Conservation (phyloP, 306 rosid species). For the Castanea mollissima region DNA sequence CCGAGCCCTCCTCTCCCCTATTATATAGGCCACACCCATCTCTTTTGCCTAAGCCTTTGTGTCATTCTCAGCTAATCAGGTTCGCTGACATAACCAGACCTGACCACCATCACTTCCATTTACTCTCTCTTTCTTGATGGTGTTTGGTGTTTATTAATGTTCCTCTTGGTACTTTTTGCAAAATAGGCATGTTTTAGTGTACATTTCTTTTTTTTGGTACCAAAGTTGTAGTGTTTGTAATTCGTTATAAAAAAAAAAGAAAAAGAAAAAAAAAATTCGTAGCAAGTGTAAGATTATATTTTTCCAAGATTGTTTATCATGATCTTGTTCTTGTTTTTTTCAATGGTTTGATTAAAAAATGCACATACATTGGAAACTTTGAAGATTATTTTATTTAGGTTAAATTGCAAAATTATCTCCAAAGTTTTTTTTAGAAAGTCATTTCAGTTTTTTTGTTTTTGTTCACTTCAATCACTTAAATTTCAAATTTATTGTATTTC, state of each 20-base stretch:
- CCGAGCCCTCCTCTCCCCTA: constrained; percentile 23
- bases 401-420: too few relatives aligned
- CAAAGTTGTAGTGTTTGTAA: background rate
- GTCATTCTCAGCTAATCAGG: constrained; percentile 1
- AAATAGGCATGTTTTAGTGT: background rate
- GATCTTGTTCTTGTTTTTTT: background rate
- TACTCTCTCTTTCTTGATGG: background rate
- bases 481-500: too few relatives aligned
- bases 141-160: background rate
- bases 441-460: too few relatives aligned
- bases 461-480: too few relatives aligned
- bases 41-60: background rate
- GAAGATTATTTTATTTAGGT: background rate
- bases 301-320: background rate
- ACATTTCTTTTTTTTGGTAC: background rate
- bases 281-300: background rate
- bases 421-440: too few relatives aligned
- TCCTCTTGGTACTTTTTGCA: background rate
- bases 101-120: background rate
- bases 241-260: background rate
- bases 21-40: background rate
- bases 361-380: background rate
- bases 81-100: background rate
- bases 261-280: background rate
- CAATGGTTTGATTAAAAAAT: background rate